phyloP scores from a whole-genome alignment of 768 basidiomycete genomes.

The Lactifluus echinatus region DNA sequence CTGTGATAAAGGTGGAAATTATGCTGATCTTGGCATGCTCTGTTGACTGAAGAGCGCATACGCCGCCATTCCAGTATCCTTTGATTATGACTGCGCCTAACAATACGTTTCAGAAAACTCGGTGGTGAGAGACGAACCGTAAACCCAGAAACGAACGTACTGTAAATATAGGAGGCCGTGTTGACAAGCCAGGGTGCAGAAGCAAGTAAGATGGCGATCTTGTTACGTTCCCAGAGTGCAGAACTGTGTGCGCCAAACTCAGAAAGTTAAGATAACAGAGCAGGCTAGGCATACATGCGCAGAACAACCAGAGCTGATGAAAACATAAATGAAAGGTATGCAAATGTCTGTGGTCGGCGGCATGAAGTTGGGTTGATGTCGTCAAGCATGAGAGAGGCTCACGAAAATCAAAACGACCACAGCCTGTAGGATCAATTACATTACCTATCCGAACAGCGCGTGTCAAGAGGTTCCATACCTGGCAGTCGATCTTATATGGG shows the following conservation, averaged over 20 bases:
- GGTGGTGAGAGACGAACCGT: background rate
- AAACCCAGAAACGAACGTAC: background rate
- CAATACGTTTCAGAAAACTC: background rate
- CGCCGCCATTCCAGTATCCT: background rate
- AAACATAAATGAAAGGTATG: background rate
- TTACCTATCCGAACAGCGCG: background rate
- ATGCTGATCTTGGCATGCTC: background rate
- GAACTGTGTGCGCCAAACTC: background rate
- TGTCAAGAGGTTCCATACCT: background rate
- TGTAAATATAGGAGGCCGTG: background rate
- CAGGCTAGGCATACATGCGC: background rate
- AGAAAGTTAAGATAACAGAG: background rate
- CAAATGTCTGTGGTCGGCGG: background rate
- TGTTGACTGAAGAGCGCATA: background rate
- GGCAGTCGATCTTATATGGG: background rate
- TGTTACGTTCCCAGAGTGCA: background rate
- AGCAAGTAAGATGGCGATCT: background rate
- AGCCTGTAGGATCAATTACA: background rate
- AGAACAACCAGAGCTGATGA: conserved; percentile 5
- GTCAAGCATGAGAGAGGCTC: background rate
- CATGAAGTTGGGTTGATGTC: background rate
- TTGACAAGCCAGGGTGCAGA: background rate
- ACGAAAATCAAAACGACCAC: background rate
- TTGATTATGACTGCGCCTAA: background rate
- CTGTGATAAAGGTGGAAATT: background rate